These are phyloP conservation scores for Sugiyamaella pinicola DNA, from an alignment of 1,139 yeast genomes.

Conservation along the genomic window DNA sequence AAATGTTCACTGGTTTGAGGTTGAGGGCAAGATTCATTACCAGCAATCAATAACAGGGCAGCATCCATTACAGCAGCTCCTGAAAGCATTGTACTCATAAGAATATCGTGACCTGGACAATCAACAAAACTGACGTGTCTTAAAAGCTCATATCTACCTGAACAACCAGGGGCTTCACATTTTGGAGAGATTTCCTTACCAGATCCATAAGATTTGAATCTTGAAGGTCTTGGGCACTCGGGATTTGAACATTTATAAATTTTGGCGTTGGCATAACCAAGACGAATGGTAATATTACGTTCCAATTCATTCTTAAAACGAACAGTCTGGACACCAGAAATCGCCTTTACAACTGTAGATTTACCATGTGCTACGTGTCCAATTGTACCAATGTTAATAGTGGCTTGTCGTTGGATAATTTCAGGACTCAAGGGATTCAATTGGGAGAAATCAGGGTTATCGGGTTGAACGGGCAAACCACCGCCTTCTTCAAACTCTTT, in stretches of 20 bases:
- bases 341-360: constrained; percentile 97
- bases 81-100: constrained; percentile 99
- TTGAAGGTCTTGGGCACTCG: constrained; percentile 89
- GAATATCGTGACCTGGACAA: constrained; percentile 99
- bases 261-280: constrained; percentile 98
- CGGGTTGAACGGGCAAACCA: constrained; percentile 96
- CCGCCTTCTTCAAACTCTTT: constrained; percentile 97
- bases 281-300: constrained; percentile 97
- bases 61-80: constrained; percentile 99
- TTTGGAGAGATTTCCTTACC: constrained; percentile 94
- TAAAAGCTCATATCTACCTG: constrained; percentile 81
- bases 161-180: constrained; percentile 76
- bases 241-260: constrained; percentile 90
- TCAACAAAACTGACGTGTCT: constrained; percentile 99
- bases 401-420: constrained; percentile 97
- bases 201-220: constrained; percentile 91
- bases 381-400: constrained; percentile 97
- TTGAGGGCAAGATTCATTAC: constrained; percentile 99
- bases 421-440: constrained; percentile 91
- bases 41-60: constrained; percentile 92
- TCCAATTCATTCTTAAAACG: constrained; percentile 98
- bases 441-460: constrained; percentile 73
- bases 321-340: constrained; percentile 98
- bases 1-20: constrained; percentile 99
- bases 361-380: constrained; percentile 99